Evolutionary conservation across 108 stramenopile genomes (phyloP).

Genomic region (Stephanodiscus minutulus): DNA sequence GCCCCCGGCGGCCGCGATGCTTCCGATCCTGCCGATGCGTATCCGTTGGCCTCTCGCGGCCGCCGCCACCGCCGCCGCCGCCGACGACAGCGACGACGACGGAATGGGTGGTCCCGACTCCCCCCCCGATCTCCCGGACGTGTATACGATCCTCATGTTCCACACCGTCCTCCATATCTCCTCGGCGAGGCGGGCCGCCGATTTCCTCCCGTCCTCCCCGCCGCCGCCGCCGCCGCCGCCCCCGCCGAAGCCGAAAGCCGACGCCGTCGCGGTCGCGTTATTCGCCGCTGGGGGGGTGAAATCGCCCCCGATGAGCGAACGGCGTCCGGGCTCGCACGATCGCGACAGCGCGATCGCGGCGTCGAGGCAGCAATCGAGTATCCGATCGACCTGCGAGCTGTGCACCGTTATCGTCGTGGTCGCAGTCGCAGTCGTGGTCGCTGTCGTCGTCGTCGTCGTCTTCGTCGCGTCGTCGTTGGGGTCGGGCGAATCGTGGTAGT

Average conservation of each 20-base stretch:
- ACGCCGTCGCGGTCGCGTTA: background rate
- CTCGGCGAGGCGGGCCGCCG: conserved; percentile 34
- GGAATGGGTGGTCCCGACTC: too few species aligned
- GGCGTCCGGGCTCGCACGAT: conserved; percentile 27
- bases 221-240: background rate
- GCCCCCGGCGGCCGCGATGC: background rate
- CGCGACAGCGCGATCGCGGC: conserved; percentile 27
- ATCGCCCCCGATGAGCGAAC: conserved; percentile 34
- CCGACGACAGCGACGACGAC: background rate
- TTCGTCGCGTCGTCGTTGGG: background rate
- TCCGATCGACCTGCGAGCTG: conserved; percentile 38
- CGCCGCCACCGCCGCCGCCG: background rate
- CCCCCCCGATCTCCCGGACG: conserved; percentile 8
- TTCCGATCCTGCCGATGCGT: conserved; percentile 23
- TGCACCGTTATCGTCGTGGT: conserved; percentile 18
- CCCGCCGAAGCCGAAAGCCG: background rate
- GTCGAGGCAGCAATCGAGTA: conserved; percentile 30
- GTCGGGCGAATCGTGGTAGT: background rate
- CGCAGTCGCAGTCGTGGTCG: background rate
- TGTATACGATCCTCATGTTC: conserved; percentile 25
- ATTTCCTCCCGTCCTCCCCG: conserved; percentile 1
- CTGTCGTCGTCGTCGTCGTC: background rate
- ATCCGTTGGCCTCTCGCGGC: background rate
- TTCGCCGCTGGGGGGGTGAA: conserved; percentile 20
- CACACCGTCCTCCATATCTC: conserved; percentile 34